These are phyloP conservation scores for Yamadazyma laniorum DNA, from an alignment of 805 yeast genomes.

Conservation along the genomic window DNA sequence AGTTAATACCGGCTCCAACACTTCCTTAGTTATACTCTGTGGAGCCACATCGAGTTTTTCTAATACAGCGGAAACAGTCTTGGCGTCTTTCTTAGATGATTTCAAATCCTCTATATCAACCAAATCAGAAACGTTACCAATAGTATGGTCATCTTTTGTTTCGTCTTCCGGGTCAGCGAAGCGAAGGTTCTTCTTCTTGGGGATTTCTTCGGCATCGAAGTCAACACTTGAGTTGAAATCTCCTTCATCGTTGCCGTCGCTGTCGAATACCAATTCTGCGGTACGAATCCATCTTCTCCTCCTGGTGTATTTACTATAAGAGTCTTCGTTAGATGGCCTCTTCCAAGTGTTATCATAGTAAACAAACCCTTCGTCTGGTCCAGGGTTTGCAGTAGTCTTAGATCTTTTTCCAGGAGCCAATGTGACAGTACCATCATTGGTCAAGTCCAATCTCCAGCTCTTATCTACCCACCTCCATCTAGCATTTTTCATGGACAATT, in stretches of 20 bases:
- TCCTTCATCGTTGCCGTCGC: constrained; percentile 8
- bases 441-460: constrained; percentile 86
- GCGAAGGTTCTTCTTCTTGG: constrained; percentile 30
- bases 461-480: constrained; percentile 94
- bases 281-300: constrained; percentile 95
- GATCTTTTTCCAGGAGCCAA: constrained; percentile 57
- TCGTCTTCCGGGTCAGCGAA: constrained; percentile 34
- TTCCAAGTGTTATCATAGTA: constrained; percentile 95
- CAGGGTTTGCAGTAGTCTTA: constrained; percentile 66
- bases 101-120: constrained; percentile 3
- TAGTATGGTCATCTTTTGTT: not conserved
- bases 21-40: constrained; percentile 10
- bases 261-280: constrained; percentile 66
- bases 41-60: constrained; percentile 14
- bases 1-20: constrained; percentile 11
- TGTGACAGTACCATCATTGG: constrained; percentile 83
- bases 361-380: constrained; percentile 78
- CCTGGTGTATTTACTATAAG: constrained; percentile 87
- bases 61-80: constrained; percentile 8
- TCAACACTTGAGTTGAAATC: constrained; percentile 5
- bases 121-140: constrained; percentile 1
- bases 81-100: constrained; percentile 2
- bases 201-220: constrained; percentile 8
- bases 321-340: constrained; percentile 81
- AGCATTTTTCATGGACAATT: constrained; percentile 41